A percentile compares a stretch with the other conserved stretches of the same genome.
These are phyloP conservation scores for Phytomonas sp. DNA, from an alignment of 208 protist genomes.

Conservation along the genomic window DNA sequence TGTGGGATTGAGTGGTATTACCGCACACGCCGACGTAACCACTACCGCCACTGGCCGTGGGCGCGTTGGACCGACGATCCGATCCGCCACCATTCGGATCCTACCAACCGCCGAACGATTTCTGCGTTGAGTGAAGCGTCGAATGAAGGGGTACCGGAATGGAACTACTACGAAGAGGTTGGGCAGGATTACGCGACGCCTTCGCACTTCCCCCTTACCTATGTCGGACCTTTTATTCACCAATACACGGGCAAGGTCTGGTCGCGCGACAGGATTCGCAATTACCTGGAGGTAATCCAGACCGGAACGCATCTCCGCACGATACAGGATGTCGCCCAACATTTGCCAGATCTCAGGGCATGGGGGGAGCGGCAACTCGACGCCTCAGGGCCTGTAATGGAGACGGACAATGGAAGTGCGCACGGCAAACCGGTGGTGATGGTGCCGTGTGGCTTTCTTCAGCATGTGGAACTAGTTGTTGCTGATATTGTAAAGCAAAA, in stretches of 20 bases:
- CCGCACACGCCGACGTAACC: conserved; percentile 43
- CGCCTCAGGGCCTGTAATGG: too few relatives aligned
- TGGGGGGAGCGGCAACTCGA: conserved; percentile 13
- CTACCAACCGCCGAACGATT: conserved; percentile 34
- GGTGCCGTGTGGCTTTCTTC: conserved; percentile 45
- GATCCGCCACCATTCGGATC: conserved; percentile 46
- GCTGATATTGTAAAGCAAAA: conserved; percentile 53
- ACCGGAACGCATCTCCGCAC: conserved; percentile 31
- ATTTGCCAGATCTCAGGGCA: conserved; percentile 15
- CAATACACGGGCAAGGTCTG: conserved; percentile 61
- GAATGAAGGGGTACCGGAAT: conserved; percentile 56
- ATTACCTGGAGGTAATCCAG: conserved; percentile 40
- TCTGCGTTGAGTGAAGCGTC: conserved; percentile 20
- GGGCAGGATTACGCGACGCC: conserved; percentile 58
- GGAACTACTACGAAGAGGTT: conserved; percentile 70
- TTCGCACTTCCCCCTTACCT: conserved; percentile 57
- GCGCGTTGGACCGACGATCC: conserved; percentile 67
- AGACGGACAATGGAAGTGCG: too few relatives aligned
- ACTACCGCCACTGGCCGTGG: conserved; percentile 77
- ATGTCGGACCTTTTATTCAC: conserved; percentile 65
- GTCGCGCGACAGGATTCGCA: conserved; percentile 29
- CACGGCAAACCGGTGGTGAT: conserved; percentile 2
- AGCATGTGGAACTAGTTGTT: conserved; percentile 51
- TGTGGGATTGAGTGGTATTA: conserved; percentile 75
- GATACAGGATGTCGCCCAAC: conserved; percentile 31